These are phyloP conservation scores for Penicilliopsis zonata DNA, from an alignment of 495 filamentous ascomycete genomes.

Conservation along the genomic window DNA sequence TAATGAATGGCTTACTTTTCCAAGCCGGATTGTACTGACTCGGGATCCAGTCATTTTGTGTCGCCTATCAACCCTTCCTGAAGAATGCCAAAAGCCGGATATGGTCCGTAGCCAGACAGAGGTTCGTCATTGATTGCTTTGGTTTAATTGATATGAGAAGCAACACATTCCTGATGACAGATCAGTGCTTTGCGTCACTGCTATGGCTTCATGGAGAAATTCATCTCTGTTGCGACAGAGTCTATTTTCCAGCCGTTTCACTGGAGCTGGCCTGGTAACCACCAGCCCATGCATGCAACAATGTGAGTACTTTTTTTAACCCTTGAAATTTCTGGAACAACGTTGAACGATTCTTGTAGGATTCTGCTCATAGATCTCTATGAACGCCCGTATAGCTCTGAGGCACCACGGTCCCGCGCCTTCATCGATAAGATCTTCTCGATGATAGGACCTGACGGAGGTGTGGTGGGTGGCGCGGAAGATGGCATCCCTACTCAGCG, in stretches of 20 bases:
- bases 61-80: conserved; percentile 43
- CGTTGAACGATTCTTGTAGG: conserved; percentile 12
- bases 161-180: conserved; percentile 8
- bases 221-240: conserved; percentile 38
- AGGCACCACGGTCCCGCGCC: conserved; percentile 33
- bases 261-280: conserved; percentile 48
- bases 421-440: conserved; percentile 42
- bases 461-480: conserved; percentile 38
- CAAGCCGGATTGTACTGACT: not conserved
- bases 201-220: conserved; percentile 44
- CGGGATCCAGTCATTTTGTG: conserved; percentile 31
- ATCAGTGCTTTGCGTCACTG: conserved; percentile 39
- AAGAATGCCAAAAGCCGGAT: conserved; percentile 44
- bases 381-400: conserved; percentile 35
- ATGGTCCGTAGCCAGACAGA: conserved; percentile 40
- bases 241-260: conserved; percentile 43
- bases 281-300: conserved; percentile 44
- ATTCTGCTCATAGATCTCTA: conserved; percentile 46
- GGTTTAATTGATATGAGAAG: too few relatives aligned
- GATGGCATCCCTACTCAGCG: conserved; percentile 34
- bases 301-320: conserved; percentile 31
- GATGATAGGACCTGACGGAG: conserved; percentile 38
- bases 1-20: too few relatives aligned
- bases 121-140: conserved; percentile 14
- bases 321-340: too few relatives aligned